Conservation (phyloP, 2,329 filamentous ascomycete species). For the Whalleya microplaca region DNA sequence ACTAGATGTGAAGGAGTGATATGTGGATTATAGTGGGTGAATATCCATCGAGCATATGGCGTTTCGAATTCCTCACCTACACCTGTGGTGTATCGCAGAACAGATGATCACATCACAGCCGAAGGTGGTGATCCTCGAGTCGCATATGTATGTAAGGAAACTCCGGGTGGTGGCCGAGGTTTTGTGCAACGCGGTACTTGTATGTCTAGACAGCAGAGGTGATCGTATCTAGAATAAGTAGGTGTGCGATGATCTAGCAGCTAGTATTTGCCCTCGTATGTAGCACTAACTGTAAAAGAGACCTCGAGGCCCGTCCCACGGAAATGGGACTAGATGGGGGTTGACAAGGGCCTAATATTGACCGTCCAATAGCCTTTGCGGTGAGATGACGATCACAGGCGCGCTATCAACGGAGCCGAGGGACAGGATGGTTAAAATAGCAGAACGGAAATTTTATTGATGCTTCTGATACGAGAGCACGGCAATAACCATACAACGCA, state of each 20-base stretch:
- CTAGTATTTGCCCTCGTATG: slow-evolving; percentile 22
- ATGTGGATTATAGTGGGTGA: slow-evolving; percentile 20
- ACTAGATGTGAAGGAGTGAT: slow-evolving; percentile 29
- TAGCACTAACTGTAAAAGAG: slow-evolving; percentile 23
- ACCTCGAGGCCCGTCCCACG: slow-evolving; percentile 13
- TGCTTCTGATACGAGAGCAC: slow-evolving; percentile 11
- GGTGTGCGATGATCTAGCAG: slow-evolving; percentile 29
- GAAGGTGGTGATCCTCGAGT: slow-evolving; percentile 25
- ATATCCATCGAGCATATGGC: slow-evolving; percentile 26
- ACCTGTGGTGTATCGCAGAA: slow-evolving; percentile 20
- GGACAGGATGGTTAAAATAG: slow-evolving; percentile 17
- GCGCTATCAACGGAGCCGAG: slow-evolving; percentile 19
- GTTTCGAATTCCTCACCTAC: slow-evolving; percentile 15
- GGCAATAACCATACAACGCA: slow-evolving; percentile 2
- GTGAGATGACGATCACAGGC: slow-evolving; percentile 23
- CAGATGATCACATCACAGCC: slow-evolving; percentile 22
- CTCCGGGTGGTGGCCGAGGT: slow-evolving; percentile 25
- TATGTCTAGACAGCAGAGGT: slow-evolving; percentile 26
- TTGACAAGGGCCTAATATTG: slow-evolving; percentile 20
- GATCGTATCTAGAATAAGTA: slow-evolving; percentile 35
- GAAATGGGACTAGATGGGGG: slow-evolving; percentile 20
- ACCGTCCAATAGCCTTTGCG: slow-evolving; percentile 17
- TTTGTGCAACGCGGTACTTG: slow-evolving; percentile 30
- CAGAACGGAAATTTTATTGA: background rate
- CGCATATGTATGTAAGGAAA: slow-evolving; percentile 26